Percentiles rank a stretch among this genome's conserved stretches.
Conservation (phyloP, 2,329 filamentous ascomycete species). For the Pseudogymnoascus sp. region DNA sequence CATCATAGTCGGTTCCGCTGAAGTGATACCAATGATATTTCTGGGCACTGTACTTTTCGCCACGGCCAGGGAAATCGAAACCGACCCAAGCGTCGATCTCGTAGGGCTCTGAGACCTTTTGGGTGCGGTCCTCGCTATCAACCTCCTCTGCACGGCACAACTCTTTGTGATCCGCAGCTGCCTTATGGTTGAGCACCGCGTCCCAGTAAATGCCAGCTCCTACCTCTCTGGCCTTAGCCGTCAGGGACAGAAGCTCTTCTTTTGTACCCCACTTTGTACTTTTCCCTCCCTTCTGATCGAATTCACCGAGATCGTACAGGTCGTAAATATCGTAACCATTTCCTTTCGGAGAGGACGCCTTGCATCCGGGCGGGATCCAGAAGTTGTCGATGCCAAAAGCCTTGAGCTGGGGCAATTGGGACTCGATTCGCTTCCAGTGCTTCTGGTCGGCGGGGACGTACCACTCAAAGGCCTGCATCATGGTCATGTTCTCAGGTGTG, state of each 20-base stretch:
- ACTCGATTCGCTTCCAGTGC: conserved; percentile 53
- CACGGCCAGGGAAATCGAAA: conserved; percentile 57
- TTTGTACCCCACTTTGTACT: conserved; percentile 63
- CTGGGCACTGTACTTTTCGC: conserved; percentile 49
- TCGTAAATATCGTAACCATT: conserved; percentile 68
- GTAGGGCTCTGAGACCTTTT: conserved; percentile 45
- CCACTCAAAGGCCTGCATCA: conserved; percentile 70
- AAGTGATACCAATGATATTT: conserved; percentile 64
- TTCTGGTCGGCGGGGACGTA: conserved; percentile 53
- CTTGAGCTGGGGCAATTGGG: conserved; percentile 46
- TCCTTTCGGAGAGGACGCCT: conserved; percentile 51
- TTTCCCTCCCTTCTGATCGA: conserved; percentile 57
- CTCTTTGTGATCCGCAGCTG: conserved; percentile 59
- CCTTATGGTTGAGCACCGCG: conserved; percentile 65
- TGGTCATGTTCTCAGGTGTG: conserved; percentile 43
- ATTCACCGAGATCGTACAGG: conserved; percentile 63
- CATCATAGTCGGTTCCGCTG: conserved; percentile 59
- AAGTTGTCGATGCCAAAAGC: conserved; percentile 53
- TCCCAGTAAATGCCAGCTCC: conserved; percentile 59
- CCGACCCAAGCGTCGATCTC: conserved; percentile 63
- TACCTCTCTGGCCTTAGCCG: conserved; percentile 41
- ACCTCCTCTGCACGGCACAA: conserved; percentile 57
- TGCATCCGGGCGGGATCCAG: conserved; percentile 67
- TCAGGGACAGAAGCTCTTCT: conserved; percentile 49
- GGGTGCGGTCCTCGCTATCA: conserved; percentile 50